These are phyloP conservation scores for Glarea lozoyensis DNA, from an alignment of 495 filamentous ascomycete species.

Conservation along the genomic window DNA sequence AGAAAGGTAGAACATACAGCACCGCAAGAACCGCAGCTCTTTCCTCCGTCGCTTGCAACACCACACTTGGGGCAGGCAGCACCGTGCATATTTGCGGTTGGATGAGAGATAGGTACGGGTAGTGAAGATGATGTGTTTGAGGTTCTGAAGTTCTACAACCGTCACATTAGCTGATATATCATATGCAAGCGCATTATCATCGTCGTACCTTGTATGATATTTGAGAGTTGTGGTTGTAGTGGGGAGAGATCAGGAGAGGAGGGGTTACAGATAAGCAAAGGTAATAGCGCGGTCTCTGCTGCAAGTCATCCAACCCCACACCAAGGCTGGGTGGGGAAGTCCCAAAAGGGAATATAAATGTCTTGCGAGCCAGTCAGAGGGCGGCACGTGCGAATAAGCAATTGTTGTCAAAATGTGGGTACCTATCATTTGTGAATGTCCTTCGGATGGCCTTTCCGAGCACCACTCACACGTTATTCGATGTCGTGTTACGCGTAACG, in stretches of 20 bases:
- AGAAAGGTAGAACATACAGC: conserved; percentile 15
- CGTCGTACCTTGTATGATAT: no score
- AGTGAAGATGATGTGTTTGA: neutral
- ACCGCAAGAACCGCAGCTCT: conserved; percentile 20
- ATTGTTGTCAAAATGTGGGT: no score
- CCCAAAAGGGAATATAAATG: conserved; percentile 2
- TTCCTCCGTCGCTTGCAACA: conserved; percentile 10
- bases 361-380: neutral
- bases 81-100: conserved; percentile 18
- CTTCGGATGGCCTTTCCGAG: no score
- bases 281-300: neutral
- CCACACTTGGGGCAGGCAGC: conserved; percentile 21
- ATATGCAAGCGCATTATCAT: no score
- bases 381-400: conserved; percentile 3
- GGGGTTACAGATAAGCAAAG: conserved; percentile 4
- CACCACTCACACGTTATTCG: no score
- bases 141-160: no score
- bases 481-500: no score
- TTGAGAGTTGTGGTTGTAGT: no score
- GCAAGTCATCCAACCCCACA: conserved; percentile 1
- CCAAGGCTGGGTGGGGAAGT: neutral
- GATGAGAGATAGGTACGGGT: neutral
- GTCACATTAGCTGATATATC: no score
- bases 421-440: no score
- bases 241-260: neutral